A percentile compares a stretch with the other conserved stretches of the same genome.
Evolutionary conservation across 306 rosid genomes (phyloP).

Genomic region (Clitoria ternatea): DNA sequence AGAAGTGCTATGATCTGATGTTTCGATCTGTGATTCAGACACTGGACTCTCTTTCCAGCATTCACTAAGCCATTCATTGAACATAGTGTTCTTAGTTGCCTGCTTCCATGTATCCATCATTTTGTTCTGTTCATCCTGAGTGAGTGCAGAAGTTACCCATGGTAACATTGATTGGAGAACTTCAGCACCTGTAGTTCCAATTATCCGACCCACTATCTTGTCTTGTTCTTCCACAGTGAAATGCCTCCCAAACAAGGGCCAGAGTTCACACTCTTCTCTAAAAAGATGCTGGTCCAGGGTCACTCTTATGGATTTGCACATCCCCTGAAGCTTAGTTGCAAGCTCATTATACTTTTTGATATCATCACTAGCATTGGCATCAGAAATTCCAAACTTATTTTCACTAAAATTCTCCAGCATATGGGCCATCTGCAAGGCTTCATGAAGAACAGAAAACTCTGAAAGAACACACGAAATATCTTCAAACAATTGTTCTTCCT

Average conservation of each 20-base stretch:
- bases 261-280: slow-evolving; percentile 93
- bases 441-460: slow-evolving; percentile 75
- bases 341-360: slow-evolving; percentile 62
- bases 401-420: slow-evolving; percentile 34
- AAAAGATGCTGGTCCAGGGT: slow-evolving; percentile 90
- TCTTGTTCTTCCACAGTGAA: slow-evolving; percentile 98
- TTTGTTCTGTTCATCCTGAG: slow-evolving; percentile 90
- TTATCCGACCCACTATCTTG: slow-evolving; percentile 89
- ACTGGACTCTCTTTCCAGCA: slow-evolving; percentile 89
- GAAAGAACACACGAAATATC: slow-evolving; percentile 82
- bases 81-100: slow-evolving; percentile 96
- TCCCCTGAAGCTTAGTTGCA: slow-evolving; percentile 95
- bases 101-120: slow-evolving; percentile 99
- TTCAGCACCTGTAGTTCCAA: slow-evolving; percentile 99
- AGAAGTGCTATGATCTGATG: slow-evolving; percentile 49
- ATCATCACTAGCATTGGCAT: slow-evolving; percentile 35
- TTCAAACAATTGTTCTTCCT: slow-evolving; percentile 86
- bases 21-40: slow-evolving; percentile 40
- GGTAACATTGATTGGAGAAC: slow-evolving; percentile 99
- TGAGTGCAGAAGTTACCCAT: slow-evolving; percentile 97
- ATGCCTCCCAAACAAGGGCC: slow-evolving; percentile 95
- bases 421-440: slow-evolving; percentile 48
- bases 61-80: slow-evolving; percentile 96
- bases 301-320: slow-evolving; percentile 94
- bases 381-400: slow-evolving; percentile 36